Evolutionary conservation across 2,329 filamentous ascomycete genomes (phyloP).

Genomic region (Decorospora gaudefroyi): DNA sequence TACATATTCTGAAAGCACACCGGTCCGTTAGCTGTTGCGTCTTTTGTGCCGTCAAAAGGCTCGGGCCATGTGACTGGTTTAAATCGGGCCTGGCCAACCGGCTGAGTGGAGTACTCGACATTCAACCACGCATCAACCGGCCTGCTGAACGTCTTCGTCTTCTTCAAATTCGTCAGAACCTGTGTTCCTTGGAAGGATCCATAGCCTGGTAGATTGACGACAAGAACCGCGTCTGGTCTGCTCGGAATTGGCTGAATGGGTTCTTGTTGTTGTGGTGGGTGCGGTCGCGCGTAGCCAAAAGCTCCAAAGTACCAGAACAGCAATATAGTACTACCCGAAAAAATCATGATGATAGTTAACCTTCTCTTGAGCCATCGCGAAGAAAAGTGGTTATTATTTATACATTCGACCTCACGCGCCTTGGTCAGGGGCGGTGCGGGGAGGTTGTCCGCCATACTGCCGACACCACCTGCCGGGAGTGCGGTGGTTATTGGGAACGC

Average conservation of each 20-base stretch:
- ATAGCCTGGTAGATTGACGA: conserved; percentile 47
- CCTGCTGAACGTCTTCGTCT: conserved; percentile 37
- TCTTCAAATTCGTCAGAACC: conserved; percentile 43
- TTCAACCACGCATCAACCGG: conserved; percentile 56
- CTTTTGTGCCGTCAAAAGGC: conserved; percentile 49
- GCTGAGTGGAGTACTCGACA: conserved; percentile 54
- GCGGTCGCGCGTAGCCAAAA: conserved; percentile 18
- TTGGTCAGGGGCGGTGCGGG: conserved; percentile 7
- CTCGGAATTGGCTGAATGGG: conserved; percentile 10
- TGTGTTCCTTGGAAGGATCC: conserved; percentile 50
- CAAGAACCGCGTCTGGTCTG: conserved; percentile 22
- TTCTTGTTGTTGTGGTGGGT: conserved; percentile 8
- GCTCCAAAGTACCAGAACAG: conserved; percentile 33
- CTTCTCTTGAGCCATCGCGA: conserved; percentile 24
- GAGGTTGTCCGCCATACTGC: conserved; percentile 18
- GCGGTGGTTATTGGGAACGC: conserved; percentile 12
- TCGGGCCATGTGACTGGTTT: conserved; percentile 49
- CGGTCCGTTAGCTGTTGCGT: conserved; percentile 50
- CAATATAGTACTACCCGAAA: conserved; percentile 23
- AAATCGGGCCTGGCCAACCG: conserved; percentile 50
- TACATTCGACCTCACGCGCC: conserved; percentile 6
- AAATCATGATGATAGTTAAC: conserved; percentile 26
- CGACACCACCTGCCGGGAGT: conserved; percentile 5
- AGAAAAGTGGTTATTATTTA: conserved; percentile 15
- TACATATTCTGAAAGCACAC: conserved; percentile 53